Evolutionary conservation across 495 filamentous ascomycete genomes (phyloP), one percentile per base, ranked within the genome.

Genomic region (Neurospora sp.): DNA sequence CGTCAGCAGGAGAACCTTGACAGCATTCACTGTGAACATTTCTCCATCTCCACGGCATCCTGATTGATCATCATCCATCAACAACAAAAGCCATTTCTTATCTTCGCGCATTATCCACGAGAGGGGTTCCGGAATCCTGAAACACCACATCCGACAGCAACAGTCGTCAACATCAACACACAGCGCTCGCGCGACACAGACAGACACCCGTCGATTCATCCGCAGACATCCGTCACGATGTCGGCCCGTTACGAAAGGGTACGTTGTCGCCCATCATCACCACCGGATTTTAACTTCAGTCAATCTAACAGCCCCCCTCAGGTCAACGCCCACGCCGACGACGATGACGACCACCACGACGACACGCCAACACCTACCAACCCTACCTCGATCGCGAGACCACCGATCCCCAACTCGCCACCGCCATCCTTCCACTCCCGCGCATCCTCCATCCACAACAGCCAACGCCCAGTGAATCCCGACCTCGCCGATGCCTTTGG

Each of bases 381-480:
- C 31, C 70, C 80, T 69, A 75, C 75, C 71, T 77, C 79, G 72
- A 45, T n/a, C 8, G 18, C 42, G 42, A 81, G 74, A 72, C 79
- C 76, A 71, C 80, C 85, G 38, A 89, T 91, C 70, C 92, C 94
- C 31, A 89, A 86, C 78, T 98, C 96, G 72, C 94, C 96, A 59
- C 94, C 96, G 22, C 96, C 96, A 27, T 98, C 96, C 10, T 99
- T 98, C 81, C 93, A 88, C 77, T 98, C 94, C 48, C 89, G 92
- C 71, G 89, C 90, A 1, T 92, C 93, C 2, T 97, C 94, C 8
- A 88, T 89, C 40, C 86, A 68, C 40, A 88, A 70, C 85, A 87
- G 48, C 85, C 86, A 76, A 85, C 87, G 61, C 75, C 69, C 31
- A 0, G 89, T 93, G 35, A 90, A 96, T 74, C 85, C 91, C 74